Evolutionary conservation across 305 asterid species (phyloP), one percentile per base, ranked within the genome.

Genomic region (Stenogyne calaminthoides): DNA sequence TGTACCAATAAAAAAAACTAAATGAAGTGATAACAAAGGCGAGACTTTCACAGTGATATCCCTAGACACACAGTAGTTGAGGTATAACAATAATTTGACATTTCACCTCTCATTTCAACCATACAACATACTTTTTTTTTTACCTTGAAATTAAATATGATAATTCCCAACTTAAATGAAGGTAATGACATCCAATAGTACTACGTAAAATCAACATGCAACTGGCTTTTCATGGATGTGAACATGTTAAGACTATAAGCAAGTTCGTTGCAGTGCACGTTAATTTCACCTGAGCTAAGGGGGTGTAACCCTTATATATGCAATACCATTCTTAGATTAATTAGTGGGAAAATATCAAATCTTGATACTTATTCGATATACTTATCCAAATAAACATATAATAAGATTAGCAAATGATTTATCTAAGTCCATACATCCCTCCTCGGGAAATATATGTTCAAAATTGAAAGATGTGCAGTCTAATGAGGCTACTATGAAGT

Each of bases 1-100:
- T 92, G 56, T 34, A 65, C 9, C 72, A 77, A 25, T 22, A 39
- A 32, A 22, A 22, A 46, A 61, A 9, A 6, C 18, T 19, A 37
- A 42, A 14, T 9, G 5, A 49, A 66, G 61, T 27, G 58, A 57
- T 47, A 10, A 6, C 46, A 75, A 47, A 15, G 7, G 10, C 15
- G 4, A 27, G 4, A 29, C 7, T 19, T 61, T 32, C 9, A n/a
- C 14, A 40, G 37, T 40, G 44, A 15, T 39, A 47, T 40, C 5
- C 36, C 65, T 22, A 20, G 15, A 25, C 63, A 57, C 11, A 14
- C 5, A 57, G 27, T 7, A 54, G 6, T 46, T 12, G 19, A 46
- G 54, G 15, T 11, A 3, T 44, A 44, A 32, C 7, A 4, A 32
- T 5, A 32, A 25, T 25, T 32, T 32, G 36, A 32, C 36, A 5